Percentiles rank a stretch among this genome's conserved stretches.
These are phyloP conservation scores for Daldinia concentrica DNA, from an alignment of 495 filamentous ascomycete species.

Conservation along the genomic window DNA sequence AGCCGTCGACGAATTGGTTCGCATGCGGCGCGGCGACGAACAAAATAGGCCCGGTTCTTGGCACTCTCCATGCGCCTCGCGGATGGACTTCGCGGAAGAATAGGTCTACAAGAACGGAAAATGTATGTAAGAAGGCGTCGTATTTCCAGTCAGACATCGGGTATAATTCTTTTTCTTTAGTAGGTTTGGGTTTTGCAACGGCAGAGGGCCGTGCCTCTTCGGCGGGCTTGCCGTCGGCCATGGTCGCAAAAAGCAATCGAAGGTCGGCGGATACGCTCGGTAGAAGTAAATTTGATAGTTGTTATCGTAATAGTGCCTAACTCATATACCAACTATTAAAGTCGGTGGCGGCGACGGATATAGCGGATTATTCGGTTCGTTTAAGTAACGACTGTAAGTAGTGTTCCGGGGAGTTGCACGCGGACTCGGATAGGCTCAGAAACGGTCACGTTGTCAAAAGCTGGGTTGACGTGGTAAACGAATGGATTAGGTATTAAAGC, in stretches of 20 bases:
- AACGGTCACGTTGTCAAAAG: not conserved
- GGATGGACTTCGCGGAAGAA: constrained; percentile 99
- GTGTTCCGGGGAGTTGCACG: constrained; percentile 15
- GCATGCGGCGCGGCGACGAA: constrained; percentile 99
- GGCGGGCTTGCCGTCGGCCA: constrained; percentile 35
- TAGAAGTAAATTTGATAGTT: not conserved
- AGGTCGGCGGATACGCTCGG: not conserved
- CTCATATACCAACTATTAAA: constrained; percentile 10
- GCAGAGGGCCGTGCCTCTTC: constrained; percentile 27
- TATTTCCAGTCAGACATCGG: constrained; percentile 80
- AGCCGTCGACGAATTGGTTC: constrained; percentile 97
- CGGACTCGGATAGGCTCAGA: not conserved
- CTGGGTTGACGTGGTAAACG: not conserved
- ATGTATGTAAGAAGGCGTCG: constrained; percentile 81
- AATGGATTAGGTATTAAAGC: not conserved
- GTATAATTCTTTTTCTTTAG: constrained; percentile 63
- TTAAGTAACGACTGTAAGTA: not conserved
- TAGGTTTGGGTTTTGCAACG: constrained; percentile 31
- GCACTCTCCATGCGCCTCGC: constrained; percentile 91
- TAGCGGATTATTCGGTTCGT: not conserved
- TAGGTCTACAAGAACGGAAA: constrained; percentile 87
- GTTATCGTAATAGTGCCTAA: constrained; percentile 19
- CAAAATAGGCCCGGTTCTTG: constrained; percentile 84
- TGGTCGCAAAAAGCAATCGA: constrained; percentile 16
- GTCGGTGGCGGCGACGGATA: not conserved